Percentiles rank a stretch among this genome's conserved stretches.
phyloP scores from a whole-genome alignment of 768 basidiomycete genomes.

The Tylopilus felleus region DNA sequence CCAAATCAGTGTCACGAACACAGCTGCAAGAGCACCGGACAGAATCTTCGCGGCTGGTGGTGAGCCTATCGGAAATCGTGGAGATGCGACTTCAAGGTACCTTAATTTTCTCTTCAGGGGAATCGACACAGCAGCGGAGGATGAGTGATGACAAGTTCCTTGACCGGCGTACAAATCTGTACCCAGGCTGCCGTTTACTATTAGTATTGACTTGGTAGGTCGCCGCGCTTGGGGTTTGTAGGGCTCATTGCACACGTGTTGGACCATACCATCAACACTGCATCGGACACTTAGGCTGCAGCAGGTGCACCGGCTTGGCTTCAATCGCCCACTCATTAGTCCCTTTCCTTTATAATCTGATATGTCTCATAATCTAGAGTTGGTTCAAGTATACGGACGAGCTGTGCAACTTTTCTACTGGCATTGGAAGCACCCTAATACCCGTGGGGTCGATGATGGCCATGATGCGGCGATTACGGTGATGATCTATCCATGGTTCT shows the following conservation, averaged over 20 bases:
- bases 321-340: not conserved
- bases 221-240: not conserved
- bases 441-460: not conserved
- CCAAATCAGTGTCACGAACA: no score
- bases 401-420: no score
- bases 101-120: no score
- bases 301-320: not conserved
- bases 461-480: not conserved
- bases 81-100: no score
- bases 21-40: no score
- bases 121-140: not conserved
- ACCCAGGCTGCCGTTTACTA: not conserved
- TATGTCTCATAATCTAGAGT: not conserved
- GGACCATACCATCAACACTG: not conserved
- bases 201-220: not conserved
- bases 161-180: not conserved
- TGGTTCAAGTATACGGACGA: not conserved
- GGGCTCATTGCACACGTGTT: not conserved
- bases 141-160: no score
- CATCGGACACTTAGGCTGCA: not conserved
- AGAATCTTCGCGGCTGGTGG: no score
- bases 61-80: no score
- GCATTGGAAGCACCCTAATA: not conserved
- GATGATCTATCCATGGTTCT: not conserved
- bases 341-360: not conserved